These are phyloP conservation scores for Aspergillus ibericus DNA, from an alignment of 2,329 filamentous ascomycete genomes.

Conservation along the genomic window DNA sequence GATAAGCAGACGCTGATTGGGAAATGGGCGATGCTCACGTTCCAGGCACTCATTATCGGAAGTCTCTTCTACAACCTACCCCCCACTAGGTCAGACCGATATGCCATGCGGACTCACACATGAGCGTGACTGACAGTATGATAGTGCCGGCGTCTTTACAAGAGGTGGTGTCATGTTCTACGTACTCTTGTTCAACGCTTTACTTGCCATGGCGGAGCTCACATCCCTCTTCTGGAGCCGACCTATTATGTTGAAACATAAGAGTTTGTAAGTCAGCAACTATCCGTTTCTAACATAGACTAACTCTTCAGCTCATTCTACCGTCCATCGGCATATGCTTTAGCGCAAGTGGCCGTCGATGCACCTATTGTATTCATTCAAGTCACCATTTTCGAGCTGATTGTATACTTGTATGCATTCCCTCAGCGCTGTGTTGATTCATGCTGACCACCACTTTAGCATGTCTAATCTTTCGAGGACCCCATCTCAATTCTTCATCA, in stretches of 20 bases:
- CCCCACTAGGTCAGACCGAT: constrained; percentile 40
- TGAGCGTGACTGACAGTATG: not conserved
- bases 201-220: constrained; percentile 62
- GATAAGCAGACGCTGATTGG: constrained; percentile 52
- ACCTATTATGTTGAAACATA: constrained; percentile 69
- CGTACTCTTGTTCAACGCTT: constrained; percentile 62
- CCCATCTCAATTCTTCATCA: constrained; percentile 63
- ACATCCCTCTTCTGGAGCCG: constrained; percentile 62
- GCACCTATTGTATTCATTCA: constrained; percentile 59
- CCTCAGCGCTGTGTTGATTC: too few species aligned
- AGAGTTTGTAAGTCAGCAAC: constrained; percentile 54
- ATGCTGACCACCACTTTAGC: constrained; percentile 22
- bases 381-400: constrained; percentile 58
- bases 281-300: not conserved
- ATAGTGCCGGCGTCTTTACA: constrained; percentile 56
- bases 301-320: constrained; percentile 57
- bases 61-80: constrained; percentile 57
- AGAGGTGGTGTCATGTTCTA: constrained; percentile 64
- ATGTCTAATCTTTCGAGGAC: constrained; percentile 59
- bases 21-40: constrained; percentile 52
- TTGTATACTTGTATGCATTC: constrained; percentile 57
- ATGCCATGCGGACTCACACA: not conserved
- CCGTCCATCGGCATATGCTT: constrained; percentile 59
- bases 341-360: constrained; percentile 60
- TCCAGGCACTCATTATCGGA: constrained; percentile 48